Evolutionary conservation across 2,329 filamentous ascomycete genomes (phyloP), one percentile per base, ranked within the genome.

Genomic region (Metarhizium guizhouense): DNA sequence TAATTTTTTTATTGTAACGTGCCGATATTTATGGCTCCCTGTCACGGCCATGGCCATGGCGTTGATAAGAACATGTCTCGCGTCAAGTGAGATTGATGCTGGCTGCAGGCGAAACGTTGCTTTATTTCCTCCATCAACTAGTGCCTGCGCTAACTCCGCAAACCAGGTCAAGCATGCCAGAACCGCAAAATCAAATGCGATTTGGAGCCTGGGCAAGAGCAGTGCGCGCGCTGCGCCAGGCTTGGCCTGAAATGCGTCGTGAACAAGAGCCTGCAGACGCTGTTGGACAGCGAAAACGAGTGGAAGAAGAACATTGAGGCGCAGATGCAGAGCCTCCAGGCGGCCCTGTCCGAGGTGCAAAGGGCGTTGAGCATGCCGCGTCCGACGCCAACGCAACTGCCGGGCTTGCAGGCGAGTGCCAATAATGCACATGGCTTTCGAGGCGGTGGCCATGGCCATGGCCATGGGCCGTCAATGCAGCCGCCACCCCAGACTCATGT

Each of bases 101-200:
- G 18, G n/a, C 18, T 20, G n/a, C n/a, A 45, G 42, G 42, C 11
- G 42, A 45, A 45, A 45, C 18, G 42, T 45, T 45, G 18, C 40
- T 42, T 47, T 8, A 40, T 45, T 42, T 47, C n/a, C 50, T 48
- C 30, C 18, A 10, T 40, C 32, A 40, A 45, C 32, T 20, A 14
- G 34, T 49, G 32, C 32, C 32, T 11, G 32, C 32, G 50, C 54
- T 55, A 55, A 56, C 34, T 5, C 47, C 6, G 36, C 11, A 18
- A 50, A 51, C 5, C 45, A 68, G 67, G 67, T 57, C 64, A 67
- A 56, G 76, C 78, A 63, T 80, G 77, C 58, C 77, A 79, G 59
- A 72, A 72, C 25, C 76, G 79, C 60, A 82, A 82, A 63, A 80
- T 82, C 61, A 77, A 78, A 61, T 82, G 79, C 62, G 74, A 77